A percentile compares a stretch with the other conserved stretches of the same genome.
Conservation (phyloP, 2,329 filamentous ascomycete species). For the Cladorrhinum sp. region DNA sequence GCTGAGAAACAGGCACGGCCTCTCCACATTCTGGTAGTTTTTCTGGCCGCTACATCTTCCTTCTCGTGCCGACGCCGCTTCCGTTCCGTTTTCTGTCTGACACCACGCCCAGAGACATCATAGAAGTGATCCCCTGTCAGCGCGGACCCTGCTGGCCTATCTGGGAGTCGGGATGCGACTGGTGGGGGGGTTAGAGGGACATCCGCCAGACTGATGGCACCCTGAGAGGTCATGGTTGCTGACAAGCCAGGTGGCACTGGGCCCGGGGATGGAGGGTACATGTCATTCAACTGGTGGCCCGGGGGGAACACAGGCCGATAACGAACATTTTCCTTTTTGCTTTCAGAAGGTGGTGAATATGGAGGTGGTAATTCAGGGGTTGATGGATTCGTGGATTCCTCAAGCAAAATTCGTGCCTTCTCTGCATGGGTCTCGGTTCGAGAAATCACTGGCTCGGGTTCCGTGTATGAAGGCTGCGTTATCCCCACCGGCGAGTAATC, state of each 20-base stretch:
- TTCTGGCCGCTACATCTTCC: constrained; percentile 59
- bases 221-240: constrained; percentile 59
- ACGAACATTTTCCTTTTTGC: constrained; percentile 38
- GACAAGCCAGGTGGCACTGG: constrained; percentile 62
- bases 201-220: constrained; percentile 58
- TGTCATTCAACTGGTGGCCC: constrained; percentile 43
- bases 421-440: constrained; percentile 31
- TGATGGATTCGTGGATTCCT: constrained; percentile 32
- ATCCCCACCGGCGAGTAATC: constrained; percentile 15
- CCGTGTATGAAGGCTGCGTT: constrained; percentile 9
- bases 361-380: constrained; percentile 49
- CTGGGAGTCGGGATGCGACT: constrained; percentile 37
- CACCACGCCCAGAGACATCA: constrained; percentile 36
- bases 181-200: constrained; percentile 51
- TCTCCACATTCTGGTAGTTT: constrained; percentile 60
- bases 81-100: constrained; percentile 46
- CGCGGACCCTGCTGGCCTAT: constrained; percentile 44
- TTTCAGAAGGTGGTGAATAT: constrained; percentile 49
- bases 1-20: constrained; percentile 61
- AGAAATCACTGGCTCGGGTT: background rate
- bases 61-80: constrained; percentile 59
- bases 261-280: constrained; percentile 56
- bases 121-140: constrained; percentile 44
- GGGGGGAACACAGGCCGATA: constrained; percentile 60
- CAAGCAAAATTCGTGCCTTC: constrained; percentile 40